Percentiles rank a stretch among this genome's conserved stretches.
Conservation (phyloP, 805 yeast species). For the Maudiozyma saulgeensis region DNA sequence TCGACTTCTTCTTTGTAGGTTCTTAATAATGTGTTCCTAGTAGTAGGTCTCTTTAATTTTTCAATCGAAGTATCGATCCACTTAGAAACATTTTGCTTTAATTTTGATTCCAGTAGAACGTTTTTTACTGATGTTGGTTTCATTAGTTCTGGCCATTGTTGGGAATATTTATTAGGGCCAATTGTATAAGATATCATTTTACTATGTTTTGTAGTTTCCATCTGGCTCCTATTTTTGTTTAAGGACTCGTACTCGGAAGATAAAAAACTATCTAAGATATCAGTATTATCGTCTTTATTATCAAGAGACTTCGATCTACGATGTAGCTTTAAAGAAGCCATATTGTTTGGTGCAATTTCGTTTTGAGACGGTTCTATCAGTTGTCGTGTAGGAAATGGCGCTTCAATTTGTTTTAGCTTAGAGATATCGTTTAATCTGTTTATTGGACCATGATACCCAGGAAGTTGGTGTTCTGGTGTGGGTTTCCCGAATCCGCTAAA, state of each 20-base stretch:
- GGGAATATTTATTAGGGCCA: background rate
- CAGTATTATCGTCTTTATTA: background rate
- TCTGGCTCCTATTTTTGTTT: no score
- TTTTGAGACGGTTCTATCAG: conserved; percentile 6
- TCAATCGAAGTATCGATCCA: conserved; percentile 31
- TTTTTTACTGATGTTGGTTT: conserved; percentile 26
- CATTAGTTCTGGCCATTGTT: conserved; percentile 25
- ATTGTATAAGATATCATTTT: background rate
- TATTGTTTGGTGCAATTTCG: background rate
- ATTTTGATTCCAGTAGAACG: conserved; percentile 20
- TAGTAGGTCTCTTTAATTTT: conserved; percentile 27
- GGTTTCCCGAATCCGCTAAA: conserved; percentile 8
- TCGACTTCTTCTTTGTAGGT: conserved; percentile 15
- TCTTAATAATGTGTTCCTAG: conserved; percentile 27
- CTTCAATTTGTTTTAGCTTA: conserved; percentile 8
- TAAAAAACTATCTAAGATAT: no score
- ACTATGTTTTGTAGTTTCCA: background rate
- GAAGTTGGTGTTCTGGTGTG: background rate
- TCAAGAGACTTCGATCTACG: background rate
- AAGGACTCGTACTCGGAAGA: no score
- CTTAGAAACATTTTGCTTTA: conserved; percentile 13
- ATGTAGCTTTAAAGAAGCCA: background rate
- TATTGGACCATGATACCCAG: conserved; percentile 3
- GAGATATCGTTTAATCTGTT: conserved; percentile 12
- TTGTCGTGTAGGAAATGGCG: conserved; percentile 17